A percentile compares a stretch with the other conserved stretches of the same genome.
phyloP scores from a whole-genome alignment of 2,329 filamentous ascomycete genomes.

The Periconia digitata region DNA sequence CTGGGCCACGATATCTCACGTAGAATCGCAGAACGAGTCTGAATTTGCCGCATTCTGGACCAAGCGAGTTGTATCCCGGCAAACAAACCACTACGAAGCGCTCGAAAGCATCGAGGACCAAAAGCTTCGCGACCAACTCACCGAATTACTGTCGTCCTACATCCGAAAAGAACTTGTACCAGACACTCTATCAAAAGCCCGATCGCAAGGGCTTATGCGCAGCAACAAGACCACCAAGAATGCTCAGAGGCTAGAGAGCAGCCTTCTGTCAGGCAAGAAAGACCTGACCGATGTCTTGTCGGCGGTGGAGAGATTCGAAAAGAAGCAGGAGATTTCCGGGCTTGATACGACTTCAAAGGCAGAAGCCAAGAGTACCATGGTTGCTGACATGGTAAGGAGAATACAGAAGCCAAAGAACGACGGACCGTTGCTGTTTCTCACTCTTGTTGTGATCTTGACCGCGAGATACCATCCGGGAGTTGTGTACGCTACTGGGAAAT shows the following conservation, averaged over 20 bases:
- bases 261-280: constrained; percentile 17
- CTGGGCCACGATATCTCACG: constrained; percentile 20
- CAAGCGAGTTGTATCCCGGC: constrained; percentile 29
- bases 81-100: constrained; percentile 28
- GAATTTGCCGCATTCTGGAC: constrained; percentile 37
- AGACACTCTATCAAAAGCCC: constrained; percentile 33
- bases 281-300: constrained; percentile 12
- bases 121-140: constrained; percentile 38
- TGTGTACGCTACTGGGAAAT: constrained; percentile 46
- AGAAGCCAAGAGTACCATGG: constrained; percentile 25
- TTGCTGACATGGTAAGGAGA: constrained; percentile 36
- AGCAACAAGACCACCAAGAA: constrained; percentile 37
- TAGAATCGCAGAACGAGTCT: constrained; percentile 32
- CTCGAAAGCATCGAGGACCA: constrained; percentile 25
- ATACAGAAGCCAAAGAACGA: constrained; percentile 41
- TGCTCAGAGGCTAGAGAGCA: constrained; percentile 26
- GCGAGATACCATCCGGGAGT: constrained; percentile 34
- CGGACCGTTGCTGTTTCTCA: constrained; percentile 41
- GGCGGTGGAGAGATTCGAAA: constrained; percentile 35
- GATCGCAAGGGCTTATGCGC: constrained; percentile 30
- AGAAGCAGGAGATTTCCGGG: constrained; percentile 32
- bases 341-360: constrained; percentile 7
- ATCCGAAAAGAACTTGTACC: constrained; percentile 37
- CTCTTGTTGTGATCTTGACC: constrained; percentile 35
- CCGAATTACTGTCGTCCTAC: constrained; percentile 33